phyloP scores from a whole-genome alignment of 106 monocot genomes.

The Phalaenopsis aphrodite region DNA sequence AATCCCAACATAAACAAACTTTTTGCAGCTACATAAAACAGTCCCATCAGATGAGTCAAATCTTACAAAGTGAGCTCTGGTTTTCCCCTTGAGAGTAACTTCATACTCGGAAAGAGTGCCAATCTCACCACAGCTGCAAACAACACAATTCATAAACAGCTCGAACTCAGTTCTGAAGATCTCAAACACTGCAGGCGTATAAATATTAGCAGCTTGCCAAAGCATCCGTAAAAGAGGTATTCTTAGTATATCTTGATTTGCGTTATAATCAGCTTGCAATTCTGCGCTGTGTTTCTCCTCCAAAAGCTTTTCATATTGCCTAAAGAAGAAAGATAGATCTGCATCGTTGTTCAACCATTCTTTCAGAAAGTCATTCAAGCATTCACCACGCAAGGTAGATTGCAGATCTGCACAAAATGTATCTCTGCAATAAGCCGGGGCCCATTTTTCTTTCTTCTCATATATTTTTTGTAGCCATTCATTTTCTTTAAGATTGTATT shows the following conservation, averaged over 20 bases:
- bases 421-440: conserved; percentile 28
- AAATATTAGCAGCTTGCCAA: conserved; percentile 50
- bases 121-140: conserved; percentile 47
- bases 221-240: conserved; percentile 40
- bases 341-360: conserved; percentile 29
- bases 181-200: conserved; percentile 54
- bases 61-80: conserved; percentile 44
- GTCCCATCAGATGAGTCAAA: conserved; percentile 56
- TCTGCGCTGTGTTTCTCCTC: conserved; percentile 35
- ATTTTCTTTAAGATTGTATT: conserved; percentile 45
- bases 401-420: conserved; percentile 57
- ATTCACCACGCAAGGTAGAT: conserved; percentile 32
- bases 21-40: conserved; percentile 51
- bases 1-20: conserved; percentile 46
- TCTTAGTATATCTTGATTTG: conserved; percentile 30
- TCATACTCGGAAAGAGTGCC: conserved; percentile 45
- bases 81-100: conserved; percentile 37
- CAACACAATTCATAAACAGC: conserved; percentile 40
- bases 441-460: conserved; percentile 57
- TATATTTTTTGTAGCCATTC: conserved; percentile 50
- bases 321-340: conserved; percentile 35
- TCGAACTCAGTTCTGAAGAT: conserved; percentile 57
- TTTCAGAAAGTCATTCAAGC: conserved; percentile 26
- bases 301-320: conserved; percentile 32
- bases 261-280: conserved; percentile 56